Conservation (phyloP, 257 asterid genomes). For the Knoxia roxburghii region DNA sequence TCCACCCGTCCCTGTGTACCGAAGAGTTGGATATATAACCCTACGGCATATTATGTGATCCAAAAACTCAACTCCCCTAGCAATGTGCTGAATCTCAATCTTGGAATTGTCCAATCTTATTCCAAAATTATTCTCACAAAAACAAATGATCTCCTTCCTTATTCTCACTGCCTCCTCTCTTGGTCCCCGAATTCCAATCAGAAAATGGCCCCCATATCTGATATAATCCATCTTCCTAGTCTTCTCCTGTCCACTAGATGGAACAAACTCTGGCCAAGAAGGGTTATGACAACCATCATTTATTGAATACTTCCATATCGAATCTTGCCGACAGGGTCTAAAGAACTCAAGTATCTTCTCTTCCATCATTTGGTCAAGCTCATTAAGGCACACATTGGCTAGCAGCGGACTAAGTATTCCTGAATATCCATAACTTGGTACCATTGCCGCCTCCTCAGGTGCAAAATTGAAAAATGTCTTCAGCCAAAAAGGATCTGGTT, state of each 20-base stretch:
- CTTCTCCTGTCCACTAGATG: conserved; percentile 78
- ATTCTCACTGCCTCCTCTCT: conserved; percentile 78
- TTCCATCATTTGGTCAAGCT: conserved; percentile 75
- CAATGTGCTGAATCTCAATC: conserved; percentile 76
- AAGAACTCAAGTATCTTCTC: conserved; percentile 57
- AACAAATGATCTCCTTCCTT: conserved; percentile 68
- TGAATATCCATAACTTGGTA: conserved; percentile 72
- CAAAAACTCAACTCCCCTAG: conserved; percentile 77
- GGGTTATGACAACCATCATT: conserved; percentile 91
- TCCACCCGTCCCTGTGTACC: conserved; percentile 79
- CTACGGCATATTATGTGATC: conserved; percentile 84
- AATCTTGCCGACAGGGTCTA: conserved; percentile 60
- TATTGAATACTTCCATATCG: conserved; percentile 83
- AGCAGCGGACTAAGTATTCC: conserved; percentile 91
- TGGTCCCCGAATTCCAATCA: conserved; percentile 80
- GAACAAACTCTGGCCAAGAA: conserved; percentile 99
- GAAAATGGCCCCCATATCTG: conserved; percentile 78
- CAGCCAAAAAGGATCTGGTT: conserved; percentile 94
- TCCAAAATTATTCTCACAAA: conserved; percentile 51
- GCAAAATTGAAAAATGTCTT: conserved; percentile 79
- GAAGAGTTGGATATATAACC: conserved; percentile 85
- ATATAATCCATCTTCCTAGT: conserved; percentile 86
- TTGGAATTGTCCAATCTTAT: conserved; percentile 71
- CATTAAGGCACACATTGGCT: conserved; percentile 62
- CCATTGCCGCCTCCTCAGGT: conserved; percentile 85